A percentile compares a stretch with the other conserved stretches of the same genome.
Evolutionary conservation across 208 protist species (phyloP).

Genomic region (Vickermania spadyakhi): DNA sequence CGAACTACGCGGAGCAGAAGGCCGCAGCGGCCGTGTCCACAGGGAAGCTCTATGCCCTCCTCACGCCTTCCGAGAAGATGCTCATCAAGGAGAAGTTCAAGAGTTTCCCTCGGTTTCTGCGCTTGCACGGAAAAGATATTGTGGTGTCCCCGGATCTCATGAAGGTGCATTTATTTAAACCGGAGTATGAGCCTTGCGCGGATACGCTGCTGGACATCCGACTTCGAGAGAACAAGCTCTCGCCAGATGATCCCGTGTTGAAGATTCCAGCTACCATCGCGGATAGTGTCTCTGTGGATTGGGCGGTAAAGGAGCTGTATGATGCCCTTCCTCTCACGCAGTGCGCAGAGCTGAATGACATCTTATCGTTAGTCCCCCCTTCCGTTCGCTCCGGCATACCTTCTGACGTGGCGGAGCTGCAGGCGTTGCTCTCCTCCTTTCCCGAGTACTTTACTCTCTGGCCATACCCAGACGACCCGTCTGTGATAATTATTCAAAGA

Average conservation of each 20-base stretch:
- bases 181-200: constrained; percentile 67
- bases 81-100: constrained; percentile 45
- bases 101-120: constrained; percentile 75
- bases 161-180: constrained; percentile 54
- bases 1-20: constrained; percentile 42
- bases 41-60: constrained; percentile 50
- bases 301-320: constrained; percentile 75
- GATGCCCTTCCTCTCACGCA: constrained; percentile 77
- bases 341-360: constrained; percentile 65
- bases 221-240: constrained; percentile 32
- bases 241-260: constrained; percentile 39
- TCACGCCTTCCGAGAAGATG: constrained; percentile 39
- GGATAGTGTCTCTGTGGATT: constrained; percentile 43
- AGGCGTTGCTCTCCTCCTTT: constrained; percentile 31
- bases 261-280: constrained; percentile 12
- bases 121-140: constrained; percentile 63
- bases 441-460: constrained; percentile 67
- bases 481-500: constrained; percentile 58
- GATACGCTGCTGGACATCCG: constrained; percentile 64
- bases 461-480: constrained; percentile 62
- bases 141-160: constrained; percentile 69
- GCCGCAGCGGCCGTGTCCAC: constrained; percentile 47
- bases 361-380: constrained; percentile 58
- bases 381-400: constrained; percentile 61
- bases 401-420: constrained; percentile 20